These are phyloP conservation scores for Pichia californica DNA, from an alignment of 805 yeast species.

Conservation along the genomic window DNA sequence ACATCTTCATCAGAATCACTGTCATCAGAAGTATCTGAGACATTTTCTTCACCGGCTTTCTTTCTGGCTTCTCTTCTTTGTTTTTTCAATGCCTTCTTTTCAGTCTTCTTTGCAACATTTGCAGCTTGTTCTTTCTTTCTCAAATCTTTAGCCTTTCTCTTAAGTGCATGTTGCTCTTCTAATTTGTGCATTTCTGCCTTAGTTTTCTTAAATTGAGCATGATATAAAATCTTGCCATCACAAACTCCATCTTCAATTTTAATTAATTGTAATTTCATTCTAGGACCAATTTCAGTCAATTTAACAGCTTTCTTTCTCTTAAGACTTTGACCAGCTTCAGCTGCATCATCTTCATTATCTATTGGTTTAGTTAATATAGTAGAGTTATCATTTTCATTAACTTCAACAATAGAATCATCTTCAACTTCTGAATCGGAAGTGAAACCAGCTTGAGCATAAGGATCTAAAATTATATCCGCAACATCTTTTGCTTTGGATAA, in stretches of 20 bases:
- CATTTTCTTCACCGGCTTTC: conserved; percentile 32
- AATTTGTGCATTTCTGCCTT: conserved; percentile 51
- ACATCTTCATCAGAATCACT: conserved; percentile 16
- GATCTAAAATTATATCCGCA: conserved; percentile 77
- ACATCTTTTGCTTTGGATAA: conserved; percentile 64
- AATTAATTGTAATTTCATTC: conserved; percentile 65
- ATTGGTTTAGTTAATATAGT: conserved; percentile 20
- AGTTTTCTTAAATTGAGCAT: conserved; percentile 60
- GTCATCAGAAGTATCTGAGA: conserved; percentile 12
- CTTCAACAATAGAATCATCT: conserved; percentile 77
- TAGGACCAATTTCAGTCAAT: conserved; percentile 88
- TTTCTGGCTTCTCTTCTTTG: conserved; percentile 46
- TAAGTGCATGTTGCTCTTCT: conserved; percentile 61
- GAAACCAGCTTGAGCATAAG: conserved; percentile 59
- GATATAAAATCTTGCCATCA: conserved; percentile 82
- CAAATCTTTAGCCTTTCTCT: conserved; percentile 55
- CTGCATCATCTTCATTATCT: conserved; percentile 11
- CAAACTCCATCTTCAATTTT: conserved; percentile 94
- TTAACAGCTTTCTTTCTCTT: conserved; percentile 77
- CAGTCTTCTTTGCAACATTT: conserved; percentile 69
- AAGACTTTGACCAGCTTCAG: conserved; percentile 11
- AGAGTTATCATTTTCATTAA: conserved; percentile 28
- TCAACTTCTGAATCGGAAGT: conserved; percentile 93
- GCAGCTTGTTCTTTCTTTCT: conserved; percentile 75
- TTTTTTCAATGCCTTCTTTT: conserved; percentile 65